Evolutionary conservation across 371 early-diverging fungal species (phyloP), one percentile per base, ranked within the genome.

Genomic region (Coemansia sp.): DNA sequence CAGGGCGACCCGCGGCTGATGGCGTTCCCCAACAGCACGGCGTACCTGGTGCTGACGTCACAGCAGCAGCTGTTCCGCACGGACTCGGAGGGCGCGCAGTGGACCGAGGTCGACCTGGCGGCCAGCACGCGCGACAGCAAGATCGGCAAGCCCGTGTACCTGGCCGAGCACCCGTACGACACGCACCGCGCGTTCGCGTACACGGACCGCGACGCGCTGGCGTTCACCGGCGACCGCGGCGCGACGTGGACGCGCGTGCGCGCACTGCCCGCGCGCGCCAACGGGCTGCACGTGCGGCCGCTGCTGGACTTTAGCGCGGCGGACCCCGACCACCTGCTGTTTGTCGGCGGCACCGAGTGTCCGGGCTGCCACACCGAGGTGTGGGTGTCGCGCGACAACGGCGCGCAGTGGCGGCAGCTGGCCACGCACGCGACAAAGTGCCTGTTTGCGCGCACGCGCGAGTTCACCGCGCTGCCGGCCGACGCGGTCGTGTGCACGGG

Each of bases 391-490:
- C 72, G 79, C 24, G 83, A 94, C 62, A 82, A 87, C 62, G 95
- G 95, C 24, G 67, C 77, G 36, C 71, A 63, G 33, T 97, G 95
- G 96, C 77, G 75, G 0, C 63, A 77, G 33, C 61, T 98, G 34
- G 88, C 90, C 18, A 87, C 91, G 9, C 93, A 89, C 80, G 93
- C 88, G 14, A 85, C 88, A 38, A 91, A 93, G 65, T 97, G 97
- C 78, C 82, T 88, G 38, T 97, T 93, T 84, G 91, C 90, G 9
- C 85, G 84, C 24, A 88, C 87, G 54, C 75, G 80, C 29, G 71
- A 84, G 47, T 90, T 89, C 53, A 51, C 55, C 34, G 69, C 80
- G 16, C 82, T 88, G 51, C 79, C 83, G 18, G 83, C 86, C 29
- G 83, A 87, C 42, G 82, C 87, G 3, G 78, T 96, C 16, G 88